Evolutionary conservation across 78 protist genomes (phyloP).

Genomic region (Thecamonas trahens): DNA sequence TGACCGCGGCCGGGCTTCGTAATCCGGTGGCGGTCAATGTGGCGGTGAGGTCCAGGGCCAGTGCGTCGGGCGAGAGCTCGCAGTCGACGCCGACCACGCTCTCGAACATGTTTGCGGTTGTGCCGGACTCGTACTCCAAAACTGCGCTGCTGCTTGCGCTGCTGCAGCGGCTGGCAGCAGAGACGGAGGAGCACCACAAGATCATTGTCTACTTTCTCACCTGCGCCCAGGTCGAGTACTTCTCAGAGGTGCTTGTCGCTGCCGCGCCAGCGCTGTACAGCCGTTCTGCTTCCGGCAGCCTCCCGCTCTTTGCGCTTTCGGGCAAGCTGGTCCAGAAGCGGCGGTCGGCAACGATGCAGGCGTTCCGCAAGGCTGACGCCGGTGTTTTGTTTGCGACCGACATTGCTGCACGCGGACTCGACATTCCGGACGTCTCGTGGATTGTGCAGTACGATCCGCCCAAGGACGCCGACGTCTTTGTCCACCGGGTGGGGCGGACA

Average conservation of each 20-base stretch:
- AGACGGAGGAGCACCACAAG: constrained; percentile 38
- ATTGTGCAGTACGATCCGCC: constrained; percentile 78
- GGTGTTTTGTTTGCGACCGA: too few species aligned
- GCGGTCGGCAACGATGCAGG: too few species aligned
- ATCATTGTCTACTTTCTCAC: constrained; percentile 78
- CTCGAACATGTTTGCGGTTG: too few species aligned
- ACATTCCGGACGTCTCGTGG: constrained; percentile 79
- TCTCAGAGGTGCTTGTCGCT: constrained; percentile 22
- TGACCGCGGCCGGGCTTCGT: constrained; percentile 60
- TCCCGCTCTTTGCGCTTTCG: too few species aligned
- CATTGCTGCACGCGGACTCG: constrained; percentile 81
- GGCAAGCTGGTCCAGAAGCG: too few species aligned
- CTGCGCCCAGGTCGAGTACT: constrained; percentile 81
- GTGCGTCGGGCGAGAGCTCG: too few species aligned
- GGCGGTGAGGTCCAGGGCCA: constrained; percentile 11
- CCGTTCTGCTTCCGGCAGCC: too few species aligned
- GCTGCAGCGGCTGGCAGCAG: constrained; percentile 11
- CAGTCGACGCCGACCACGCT: too few species aligned
- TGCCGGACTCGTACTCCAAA: too few species aligned
- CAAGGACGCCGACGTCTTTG: constrained; percentile 70
- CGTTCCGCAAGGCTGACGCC: too few species aligned
- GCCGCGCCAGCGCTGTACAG: too few species aligned
- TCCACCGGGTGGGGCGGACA: constrained; percentile 88
- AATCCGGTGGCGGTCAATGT: constrained; percentile 63
- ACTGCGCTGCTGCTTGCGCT: too few species aligned